These are phyloP conservation scores for Kodamaea kaohsiungensis DNA, from an alignment of 805 yeast genomes.

Conservation along the genomic window DNA sequence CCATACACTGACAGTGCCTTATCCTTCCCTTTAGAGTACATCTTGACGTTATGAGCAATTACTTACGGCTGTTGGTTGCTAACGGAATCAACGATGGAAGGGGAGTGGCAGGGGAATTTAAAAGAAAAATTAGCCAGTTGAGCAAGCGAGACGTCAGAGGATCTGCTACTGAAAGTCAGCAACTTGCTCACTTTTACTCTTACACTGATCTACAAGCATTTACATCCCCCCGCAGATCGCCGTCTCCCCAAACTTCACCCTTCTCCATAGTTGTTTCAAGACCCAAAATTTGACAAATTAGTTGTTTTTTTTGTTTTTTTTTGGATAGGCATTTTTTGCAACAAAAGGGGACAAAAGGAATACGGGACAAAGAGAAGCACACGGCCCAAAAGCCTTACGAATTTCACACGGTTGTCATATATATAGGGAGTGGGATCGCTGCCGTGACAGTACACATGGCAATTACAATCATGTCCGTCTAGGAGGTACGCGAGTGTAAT, in stretches of 20 bases:
- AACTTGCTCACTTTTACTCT: no score
- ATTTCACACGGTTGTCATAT: not conserved
- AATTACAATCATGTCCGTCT: not conserved
- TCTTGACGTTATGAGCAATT: not conserved
- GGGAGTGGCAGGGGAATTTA: not conserved
- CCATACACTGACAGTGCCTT: not conserved
- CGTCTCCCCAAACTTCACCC: no score
- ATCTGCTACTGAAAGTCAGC: no score
- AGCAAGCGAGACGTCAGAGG: no score
- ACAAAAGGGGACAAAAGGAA: not conserved
- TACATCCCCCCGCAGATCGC: no score
- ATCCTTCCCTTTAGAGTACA: not conserved
- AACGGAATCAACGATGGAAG: not conserved
- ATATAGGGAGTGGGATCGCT: not conserved
- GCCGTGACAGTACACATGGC: not conserved
- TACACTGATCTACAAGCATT: no score
- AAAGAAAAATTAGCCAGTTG: no score
- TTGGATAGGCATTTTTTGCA: conserved; percentile 3
- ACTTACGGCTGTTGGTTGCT: not conserved
- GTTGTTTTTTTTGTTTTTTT: not conserved
- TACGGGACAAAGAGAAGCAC: not conserved
- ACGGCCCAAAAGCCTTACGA: conserved; percentile 4
- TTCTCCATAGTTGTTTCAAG: not conserved
- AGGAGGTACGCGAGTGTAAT: not conserved
- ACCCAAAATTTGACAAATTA: not conserved